These are phyloP conservation scores for Gnomoniopsis smithogilvyi DNA, from an alignment of 2,329 filamentous ascomycete genomes.

Conservation along the genomic window DNA sequence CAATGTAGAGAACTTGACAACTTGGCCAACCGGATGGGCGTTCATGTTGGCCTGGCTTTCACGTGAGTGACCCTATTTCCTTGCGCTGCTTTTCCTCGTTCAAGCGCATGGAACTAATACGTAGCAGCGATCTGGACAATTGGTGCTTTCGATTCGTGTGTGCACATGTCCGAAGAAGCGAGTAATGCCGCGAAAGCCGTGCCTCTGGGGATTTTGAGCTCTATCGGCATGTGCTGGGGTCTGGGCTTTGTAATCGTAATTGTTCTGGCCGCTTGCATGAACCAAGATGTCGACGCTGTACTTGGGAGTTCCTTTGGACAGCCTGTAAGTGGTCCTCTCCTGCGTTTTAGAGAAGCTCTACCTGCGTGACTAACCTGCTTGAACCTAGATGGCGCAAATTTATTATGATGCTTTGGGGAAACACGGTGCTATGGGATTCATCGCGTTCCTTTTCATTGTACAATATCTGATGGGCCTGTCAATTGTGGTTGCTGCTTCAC, in stretches of 20 bases:
- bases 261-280: constrained; percentile 56
- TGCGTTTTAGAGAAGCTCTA: constrained; percentile 25
- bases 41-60: constrained; percentile 60
- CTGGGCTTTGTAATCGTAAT: constrained; percentile 57
- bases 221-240: constrained; percentile 48
- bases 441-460: constrained; percentile 56
- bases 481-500: constrained; percentile 54
- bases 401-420: constrained; percentile 61
- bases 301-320: constrained; percentile 51
- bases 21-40: constrained; percentile 54
- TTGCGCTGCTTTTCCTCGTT: too few relatives aligned
- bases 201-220: constrained; percentile 57
- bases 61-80: too few relatives aligned
- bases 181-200: constrained; percentile 57
- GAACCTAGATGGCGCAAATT: constrained; percentile 39
- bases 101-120: too few relatives aligned
- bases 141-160: constrained; percentile 54
- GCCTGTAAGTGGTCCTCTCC: constrained; percentile 43
- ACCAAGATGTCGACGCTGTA: constrained; percentile 45
- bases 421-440: constrained; percentile 54
- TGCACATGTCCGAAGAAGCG: constrained; percentile 55
- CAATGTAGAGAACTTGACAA: constrained; percentile 53
- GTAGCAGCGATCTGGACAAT: constrained; percentile 65
- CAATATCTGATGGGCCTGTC: constrained; percentile 62
- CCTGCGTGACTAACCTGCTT: not conserved